These are phyloP conservation scores for Chaetomium olivaceum DNA, from an alignment of 2,329 filamentous ascomycete species.

Conservation along the genomic window DNA sequence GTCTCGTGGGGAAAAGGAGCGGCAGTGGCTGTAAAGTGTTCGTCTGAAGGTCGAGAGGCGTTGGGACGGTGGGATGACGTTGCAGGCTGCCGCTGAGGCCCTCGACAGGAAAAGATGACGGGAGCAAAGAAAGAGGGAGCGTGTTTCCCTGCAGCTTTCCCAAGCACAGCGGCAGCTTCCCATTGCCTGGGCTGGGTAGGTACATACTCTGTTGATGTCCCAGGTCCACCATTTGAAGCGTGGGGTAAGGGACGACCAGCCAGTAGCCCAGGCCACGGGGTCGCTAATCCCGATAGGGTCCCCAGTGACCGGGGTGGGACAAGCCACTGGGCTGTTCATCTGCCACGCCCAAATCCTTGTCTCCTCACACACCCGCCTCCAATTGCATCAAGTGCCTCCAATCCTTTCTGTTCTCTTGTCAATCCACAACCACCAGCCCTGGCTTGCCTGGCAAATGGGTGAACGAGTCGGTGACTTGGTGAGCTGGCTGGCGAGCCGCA, in stretches of 20 bases:
- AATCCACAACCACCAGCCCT: not conserved
- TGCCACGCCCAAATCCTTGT: constrained; percentile 28
- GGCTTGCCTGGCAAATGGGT: not conserved
- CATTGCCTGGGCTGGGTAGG: constrained; percentile 6
- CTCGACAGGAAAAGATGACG: constrained; percentile 2
- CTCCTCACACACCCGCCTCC: not conserved
- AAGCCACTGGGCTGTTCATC: constrained; percentile 23
- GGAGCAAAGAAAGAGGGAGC: not conserved
- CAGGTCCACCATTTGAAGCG: constrained; percentile 18
- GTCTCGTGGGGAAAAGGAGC: constrained; percentile 18
- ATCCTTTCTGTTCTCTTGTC: not conserved
- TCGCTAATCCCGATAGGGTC: constrained; percentile 26
- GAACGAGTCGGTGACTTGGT: not conserved
- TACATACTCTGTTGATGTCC: constrained; percentile 28
- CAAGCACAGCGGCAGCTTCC: constrained; percentile 8
- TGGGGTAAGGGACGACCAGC: constrained; percentile 30
- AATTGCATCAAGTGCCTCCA: not conserved
- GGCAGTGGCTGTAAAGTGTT: constrained; percentile 4
- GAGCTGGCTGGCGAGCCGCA: constrained; percentile 21
- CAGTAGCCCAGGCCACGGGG: constrained; percentile 9
- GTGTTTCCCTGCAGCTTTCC: constrained; percentile 18
- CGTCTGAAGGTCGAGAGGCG: not conserved
- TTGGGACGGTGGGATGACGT: constrained; percentile 13
- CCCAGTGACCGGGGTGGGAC: constrained; percentile 19
- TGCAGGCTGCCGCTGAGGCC: constrained; percentile 9